Evolutionary conservation across 1,139 yeast genomes (phyloP), one percentile per base, ranked within the genome.

Genomic region (Suhomyces guaymorum): DNA sequence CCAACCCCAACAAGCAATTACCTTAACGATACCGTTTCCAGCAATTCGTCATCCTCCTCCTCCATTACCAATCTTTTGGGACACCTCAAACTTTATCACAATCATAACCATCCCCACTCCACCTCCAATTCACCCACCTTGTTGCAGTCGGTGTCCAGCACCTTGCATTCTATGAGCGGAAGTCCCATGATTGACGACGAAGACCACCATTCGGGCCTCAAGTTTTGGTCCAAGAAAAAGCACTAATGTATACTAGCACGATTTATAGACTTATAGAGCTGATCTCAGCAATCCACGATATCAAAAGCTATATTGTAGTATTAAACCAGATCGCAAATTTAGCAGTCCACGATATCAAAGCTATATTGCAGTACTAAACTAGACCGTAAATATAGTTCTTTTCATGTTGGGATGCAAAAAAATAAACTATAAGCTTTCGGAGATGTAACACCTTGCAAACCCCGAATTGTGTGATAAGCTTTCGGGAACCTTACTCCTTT

Each of bases 41-140:
- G 38, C 20, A 37, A 34, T 21, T 33, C 41, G 19, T 39, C 46
- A n/a, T 50, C 61, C 2, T 44, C 61, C 9, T 42, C 55, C 6
- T 54, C 66, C 6, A 40, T 59, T 11, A 45, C 61, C 11, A 60
- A 54, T 39, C 38, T 62, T 19, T 49, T 61, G 34, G 63, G 63
- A 12, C 65, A 61, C 33, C 48, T 61, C 32, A 60, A 57, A 39
- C 19, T 45, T 14, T 38, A 43, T 32, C 38, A 35, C 28, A 24
- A 17, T 8, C 19, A n/a, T n/a, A n/a, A 30, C 24, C 37, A 38
- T 16, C 23, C 41, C 15, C 28, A 28, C 16, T 22, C 27, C 26
- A 34, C 26, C 11, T 13, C 17, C 7, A 25, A 32, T 16, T 38
- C 41, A 2, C 37, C 38, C 11, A 31, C 11, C 12, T 15, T 32